These are phyloP conservation scores for Litsea cubeba DNA, from an alignment of 164 flowering plant species.

Conservation along the genomic window DNA sequence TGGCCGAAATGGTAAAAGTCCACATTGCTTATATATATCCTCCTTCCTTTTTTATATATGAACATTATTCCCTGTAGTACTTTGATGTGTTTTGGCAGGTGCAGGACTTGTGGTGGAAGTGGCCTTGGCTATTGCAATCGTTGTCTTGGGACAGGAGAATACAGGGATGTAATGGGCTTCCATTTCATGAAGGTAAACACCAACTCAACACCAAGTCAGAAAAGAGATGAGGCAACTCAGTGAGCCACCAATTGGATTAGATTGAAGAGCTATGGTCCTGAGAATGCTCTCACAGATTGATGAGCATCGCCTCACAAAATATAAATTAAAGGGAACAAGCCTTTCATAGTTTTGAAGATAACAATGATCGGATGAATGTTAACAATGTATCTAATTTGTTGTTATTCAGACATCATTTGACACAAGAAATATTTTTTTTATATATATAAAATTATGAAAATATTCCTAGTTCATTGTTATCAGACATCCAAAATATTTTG, in stretches of 20 bases:
- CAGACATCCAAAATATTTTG: too few relatives aligned
- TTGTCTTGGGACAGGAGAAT: slow-evolving; percentile 81
- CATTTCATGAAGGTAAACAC: slow-evolving; percentile 51
- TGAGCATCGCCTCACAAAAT: too few relatives aligned
- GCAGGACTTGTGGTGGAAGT: slow-evolving; percentile 74
- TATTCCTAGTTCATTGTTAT: too few relatives aligned
- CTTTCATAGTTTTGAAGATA: too few relatives aligned
- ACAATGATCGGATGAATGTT: too few relatives aligned
- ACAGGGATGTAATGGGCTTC: slow-evolving; percentile 71
- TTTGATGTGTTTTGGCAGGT: slow-evolving; percentile 38
- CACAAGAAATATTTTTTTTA: too few relatives aligned
- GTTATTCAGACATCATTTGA: too few relatives aligned
- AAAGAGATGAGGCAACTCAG: not conserved
- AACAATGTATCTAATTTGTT: too few relatives aligned
- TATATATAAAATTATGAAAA: too few relatives aligned
- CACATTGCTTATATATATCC: not conserved
- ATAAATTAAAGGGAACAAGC: too few relatives aligned
- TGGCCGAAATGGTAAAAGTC: slow-evolving; percentile 91
- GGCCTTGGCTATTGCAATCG: slow-evolving; percentile 71
- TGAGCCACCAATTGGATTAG: not conserved
- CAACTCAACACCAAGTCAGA: not conserved
- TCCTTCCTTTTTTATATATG: not conserved
- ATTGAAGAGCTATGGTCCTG: not conserved
- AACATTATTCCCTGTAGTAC: not conserved
- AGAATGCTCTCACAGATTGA: too few relatives aligned